phyloP scores from a whole-genome alignment of 352 stramenopile genomes.

The Phytophthora tentaculata region DNA sequence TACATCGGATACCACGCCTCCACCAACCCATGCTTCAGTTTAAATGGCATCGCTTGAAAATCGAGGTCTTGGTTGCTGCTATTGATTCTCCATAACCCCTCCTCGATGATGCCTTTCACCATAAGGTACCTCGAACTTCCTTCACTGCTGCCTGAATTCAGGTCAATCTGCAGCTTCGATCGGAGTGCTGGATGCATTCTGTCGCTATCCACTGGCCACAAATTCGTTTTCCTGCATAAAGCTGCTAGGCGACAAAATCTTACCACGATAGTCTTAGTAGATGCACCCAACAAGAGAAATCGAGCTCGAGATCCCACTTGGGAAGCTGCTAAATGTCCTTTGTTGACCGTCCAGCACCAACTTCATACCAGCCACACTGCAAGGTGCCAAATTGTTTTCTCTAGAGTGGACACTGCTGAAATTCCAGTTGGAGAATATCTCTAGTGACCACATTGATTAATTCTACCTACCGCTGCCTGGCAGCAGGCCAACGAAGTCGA shows the following conservation, averaged over 20 bases:
- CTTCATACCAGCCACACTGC: no score
- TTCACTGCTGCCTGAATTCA: neutral
- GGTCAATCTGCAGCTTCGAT: slow-evolving; percentile 34
- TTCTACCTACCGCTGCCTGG: no score
- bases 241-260: slow-evolving; percentile 31
- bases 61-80: slow-evolving; percentile 4
- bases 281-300: slow-evolving; percentile 34
- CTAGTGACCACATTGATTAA: no score
- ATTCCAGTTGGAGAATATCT: no score
- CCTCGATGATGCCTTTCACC: slow-evolving; percentile 26
- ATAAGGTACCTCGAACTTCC: slow-evolving; percentile 1
- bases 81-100: slow-evolving; percentile 16
- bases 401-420: no score
- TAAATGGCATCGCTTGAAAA: slow-evolving; percentile 23
- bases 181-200: slow-evolving; percentile 13
- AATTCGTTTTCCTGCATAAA: slow-evolving; percentile 51
- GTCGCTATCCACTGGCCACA: slow-evolving; percentile 21
- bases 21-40: slow-evolving; percentile 18
- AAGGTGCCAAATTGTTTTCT: no score
- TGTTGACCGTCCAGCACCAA: slow-evolving; percentile 50
- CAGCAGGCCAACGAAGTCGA: no score
- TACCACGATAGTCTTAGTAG: slow-evolving; percentile 58
- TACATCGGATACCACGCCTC: slow-evolving; percentile 31
- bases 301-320: slow-evolving; percentile 50
- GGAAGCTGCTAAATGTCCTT: slow-evolving; percentile 50